phyloP scores from a whole-genome alignment of 805 yeast genomes.

The Starmera quercuum region DNA sequence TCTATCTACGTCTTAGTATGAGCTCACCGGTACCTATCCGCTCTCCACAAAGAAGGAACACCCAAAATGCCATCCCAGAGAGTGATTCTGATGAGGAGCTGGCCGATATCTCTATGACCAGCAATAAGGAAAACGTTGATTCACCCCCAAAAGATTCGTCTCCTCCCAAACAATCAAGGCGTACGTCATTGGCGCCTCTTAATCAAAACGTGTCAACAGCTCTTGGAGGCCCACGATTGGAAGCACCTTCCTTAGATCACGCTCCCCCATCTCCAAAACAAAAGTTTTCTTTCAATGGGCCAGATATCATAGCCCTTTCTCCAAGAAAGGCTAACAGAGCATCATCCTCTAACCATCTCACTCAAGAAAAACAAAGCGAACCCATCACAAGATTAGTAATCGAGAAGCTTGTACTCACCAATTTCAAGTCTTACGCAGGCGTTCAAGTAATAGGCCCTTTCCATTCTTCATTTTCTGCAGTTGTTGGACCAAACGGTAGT shows the following conservation, averaged over 20 bases:
- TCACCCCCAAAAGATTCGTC: constrained; percentile 19
- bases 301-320: constrained; percentile 32
- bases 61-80: constrained; percentile 6
- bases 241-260: not conserved
- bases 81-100: constrained; percentile 10
- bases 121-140: constrained; percentile 15
- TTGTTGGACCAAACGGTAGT: constrained; percentile 97
- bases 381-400: constrained; percentile 63
- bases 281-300: constrained; percentile 27
- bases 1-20: constrained; percentile 9
- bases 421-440: constrained; percentile 96
- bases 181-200: constrained; percentile 14
- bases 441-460: constrained; percentile 91
- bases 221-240: not conserved
- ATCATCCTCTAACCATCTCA: constrained; percentile 20
- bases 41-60: constrained; percentile 15
- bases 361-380: constrained; percentile 21
- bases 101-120: constrained; percentile 5
- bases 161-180: constrained; percentile 14
- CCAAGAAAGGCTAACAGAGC: constrained; percentile 30
- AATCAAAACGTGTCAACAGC: constrained; percentile 9
- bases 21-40: constrained; percentile 19
- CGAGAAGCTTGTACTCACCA: constrained; percentile 60
- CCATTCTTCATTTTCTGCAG: constrained; percentile 88
- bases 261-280: constrained; percentile 24